Conservation (phyloP, 331 rosid species). For the Acacia pycnantha region DNA sequence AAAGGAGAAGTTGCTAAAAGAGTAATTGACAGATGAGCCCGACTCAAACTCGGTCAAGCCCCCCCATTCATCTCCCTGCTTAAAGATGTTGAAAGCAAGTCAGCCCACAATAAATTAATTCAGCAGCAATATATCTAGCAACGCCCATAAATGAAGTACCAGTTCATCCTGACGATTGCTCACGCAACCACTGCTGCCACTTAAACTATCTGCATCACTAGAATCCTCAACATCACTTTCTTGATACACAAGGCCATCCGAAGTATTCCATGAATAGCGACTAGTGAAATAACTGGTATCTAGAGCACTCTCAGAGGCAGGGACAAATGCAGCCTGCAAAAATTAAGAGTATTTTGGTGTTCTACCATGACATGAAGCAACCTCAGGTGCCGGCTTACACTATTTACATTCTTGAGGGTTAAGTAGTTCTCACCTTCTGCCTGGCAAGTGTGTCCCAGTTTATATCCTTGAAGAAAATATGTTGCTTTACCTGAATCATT, state of each 20-base stretch:
- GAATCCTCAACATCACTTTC: conserved; percentile 82
- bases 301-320: conserved; percentile 88
- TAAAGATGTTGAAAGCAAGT: conserved; percentile 33
- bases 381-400: conserved; percentile 1
- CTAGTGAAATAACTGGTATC: conserved; percentile 96
- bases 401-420: not conserved
- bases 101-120: conserved; percentile 30
- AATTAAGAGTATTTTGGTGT: conserved; percentile 11
- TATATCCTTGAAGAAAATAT: conserved; percentile 88
- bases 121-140: not conserved
- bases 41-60: conserved; percentile 93
- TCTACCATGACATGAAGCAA: not conserved
- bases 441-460: conserved; percentile 99
- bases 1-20: conserved; percentile 97
- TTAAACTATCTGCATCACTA: conserved; percentile 88
- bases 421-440: conserved; percentile 66
- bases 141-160: conserved; percentile 48
- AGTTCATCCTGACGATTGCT: conserved; percentile 96
- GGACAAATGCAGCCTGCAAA: conserved; percentile 98
- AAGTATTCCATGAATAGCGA: conserved; percentile 89
- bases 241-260: conserved; percentile 61
- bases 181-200: conserved; percentile 87
- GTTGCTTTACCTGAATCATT: conserved; percentile 83
- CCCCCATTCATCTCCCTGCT: conserved; percentile 84
- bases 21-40: conserved; percentile 75